A percentile compares a stretch with the other conserved stretches of the same genome.
These are phyloP conservation scores for Fusarium sororula DNA, from an alignment of 2,329 filamentous ascomycete genomes.

Conservation along the genomic window DNA sequence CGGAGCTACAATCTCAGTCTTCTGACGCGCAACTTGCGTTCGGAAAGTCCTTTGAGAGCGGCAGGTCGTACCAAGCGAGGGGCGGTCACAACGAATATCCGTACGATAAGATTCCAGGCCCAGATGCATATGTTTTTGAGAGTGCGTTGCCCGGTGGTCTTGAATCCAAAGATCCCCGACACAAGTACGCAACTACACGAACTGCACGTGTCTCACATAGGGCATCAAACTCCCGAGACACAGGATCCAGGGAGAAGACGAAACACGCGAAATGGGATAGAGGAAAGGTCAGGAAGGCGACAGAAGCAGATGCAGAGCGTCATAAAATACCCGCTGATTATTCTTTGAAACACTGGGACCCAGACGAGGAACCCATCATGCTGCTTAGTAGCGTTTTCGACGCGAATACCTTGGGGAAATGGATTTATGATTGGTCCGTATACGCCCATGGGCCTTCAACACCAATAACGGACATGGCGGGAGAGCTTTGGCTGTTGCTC, in stretches of 20 bases:
- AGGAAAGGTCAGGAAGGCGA: background rate
- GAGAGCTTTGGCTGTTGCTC: fast-evolving
- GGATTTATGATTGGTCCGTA: background rate
- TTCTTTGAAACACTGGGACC: background rate
- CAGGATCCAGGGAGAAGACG: fast-evolving
- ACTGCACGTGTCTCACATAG: fast-evolving
- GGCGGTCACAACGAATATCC: fast-evolving
- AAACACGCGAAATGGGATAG: fast-evolving
- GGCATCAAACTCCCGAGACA: fast-evolving
- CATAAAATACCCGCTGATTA: background rate
- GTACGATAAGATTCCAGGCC: background rate
- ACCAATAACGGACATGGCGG: background rate
- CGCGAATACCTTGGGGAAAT: background rate
- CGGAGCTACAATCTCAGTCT: background rate
- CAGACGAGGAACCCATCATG: background rate
- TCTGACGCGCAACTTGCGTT: background rate
- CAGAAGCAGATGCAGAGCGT: fast-evolving
- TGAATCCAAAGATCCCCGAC: fast-evolving
- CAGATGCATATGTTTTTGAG: background rate
- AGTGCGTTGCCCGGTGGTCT: fast-evolving
- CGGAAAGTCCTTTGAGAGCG: background rate
- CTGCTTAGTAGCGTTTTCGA: background rate
- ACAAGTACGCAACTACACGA: fast-evolving
- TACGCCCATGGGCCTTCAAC: background rate
- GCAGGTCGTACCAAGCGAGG: fast-evolving